Evolutionary conservation across 2,329 filamentous ascomycete genomes (phyloP), one percentile per base, ranked within the genome.

Genomic region (Pseudogymnoascus sp.): DNA sequence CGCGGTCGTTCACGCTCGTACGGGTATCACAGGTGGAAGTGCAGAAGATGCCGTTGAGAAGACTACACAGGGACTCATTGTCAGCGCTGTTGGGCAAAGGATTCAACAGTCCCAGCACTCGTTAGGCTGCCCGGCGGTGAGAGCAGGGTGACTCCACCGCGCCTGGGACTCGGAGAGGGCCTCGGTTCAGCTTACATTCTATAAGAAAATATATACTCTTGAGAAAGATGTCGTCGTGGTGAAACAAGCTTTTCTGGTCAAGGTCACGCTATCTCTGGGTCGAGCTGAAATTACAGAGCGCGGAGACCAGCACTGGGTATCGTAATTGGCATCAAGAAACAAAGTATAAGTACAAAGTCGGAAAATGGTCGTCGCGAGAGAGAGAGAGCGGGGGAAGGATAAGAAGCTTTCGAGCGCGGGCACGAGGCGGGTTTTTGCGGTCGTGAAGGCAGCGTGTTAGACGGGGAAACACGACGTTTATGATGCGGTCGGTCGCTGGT

Each of bases 281-380:
- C 24, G 62, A 66, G 53, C 59, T 62, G 63, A 59, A 62, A 62
- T 40, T 35, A 59, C 59, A 44, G 65, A 64, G 44, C 50, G 60
- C 61, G 37, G 40, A 37, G 61, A 61, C 67, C 65, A 62, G 62
- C 62, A 62, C 61, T 63, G 69, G 70, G 70, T 71, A 72, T 72
- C 70, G 70, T 68, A 70, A 68, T 56, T 64, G 68, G 70, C 63
- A 70, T 69, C 65, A 70, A 68, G 65, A 68, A 68, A 60, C 63
- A 62, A 66, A 67, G 62, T 61, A 64, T 64, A 67, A 66, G 61
- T 59, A 65, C 63, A 67, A 67, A 67, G 67, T 71, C 66, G 31
- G 61, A 61, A 61, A 33, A 19, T 26, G 33, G 40, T 65, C 61
- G 35, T 47, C n/a, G 42, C 38, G 53, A 61, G 19, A 44, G 47